Evolutionary conservation across 371 early-diverging fungal genomes (phyloP).

Genomic region (Mucor indicus): DNA sequence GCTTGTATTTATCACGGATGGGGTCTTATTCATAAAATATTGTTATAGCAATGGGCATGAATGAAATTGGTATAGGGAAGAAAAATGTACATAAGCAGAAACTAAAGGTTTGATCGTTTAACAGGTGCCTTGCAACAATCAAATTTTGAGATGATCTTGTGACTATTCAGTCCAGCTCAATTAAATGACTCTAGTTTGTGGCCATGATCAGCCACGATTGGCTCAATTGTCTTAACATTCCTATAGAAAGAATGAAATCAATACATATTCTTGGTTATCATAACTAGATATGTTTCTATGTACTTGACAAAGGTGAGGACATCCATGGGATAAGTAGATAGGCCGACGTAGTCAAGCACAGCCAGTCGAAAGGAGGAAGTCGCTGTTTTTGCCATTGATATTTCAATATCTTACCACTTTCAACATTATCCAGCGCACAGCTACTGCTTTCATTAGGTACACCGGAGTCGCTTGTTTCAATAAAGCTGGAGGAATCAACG

Average conservation of each 20-base stretch:
- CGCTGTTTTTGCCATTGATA: no score
- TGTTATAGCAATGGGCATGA: slow-evolving; percentile 1
- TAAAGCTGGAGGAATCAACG: no score
- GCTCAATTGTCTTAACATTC: slow-evolving; percentile 14
- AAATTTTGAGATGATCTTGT: slow-evolving; percentile 9
- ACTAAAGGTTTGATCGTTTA: slow-evolving; percentile 8
- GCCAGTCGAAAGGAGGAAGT: slow-evolving; percentile 6
- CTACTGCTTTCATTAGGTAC: no score
- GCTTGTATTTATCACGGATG: slow-evolving; percentile 5
- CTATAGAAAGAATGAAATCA: slow-evolving; percentile 8
- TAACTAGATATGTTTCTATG: slow-evolving; percentile 12
- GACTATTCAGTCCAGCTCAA: slow-evolving; percentile 10
- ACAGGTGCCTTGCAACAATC: slow-evolving; percentile 10
- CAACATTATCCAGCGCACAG: no score
- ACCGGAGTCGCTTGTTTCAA: no score
- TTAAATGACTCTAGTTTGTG: slow-evolving; percentile 13
- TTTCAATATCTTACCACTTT: no score
- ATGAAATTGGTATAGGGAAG: no score
- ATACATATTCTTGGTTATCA: slow-evolving; percentile 3
- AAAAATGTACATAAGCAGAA: no score
- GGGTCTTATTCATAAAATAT: slow-evolving; percentile 3
- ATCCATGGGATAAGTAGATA: no score
- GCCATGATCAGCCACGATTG: slow-evolving; percentile 12
- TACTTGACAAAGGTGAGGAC: slow-evolving; percentile 7
- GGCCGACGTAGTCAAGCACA: slow-evolving; percentile 10